These are phyloP conservation scores for Zasmidium citrigriseum DNA, from an alignment of 2,329 filamentous ascomycete species.

Conservation along the genomic window DNA sequence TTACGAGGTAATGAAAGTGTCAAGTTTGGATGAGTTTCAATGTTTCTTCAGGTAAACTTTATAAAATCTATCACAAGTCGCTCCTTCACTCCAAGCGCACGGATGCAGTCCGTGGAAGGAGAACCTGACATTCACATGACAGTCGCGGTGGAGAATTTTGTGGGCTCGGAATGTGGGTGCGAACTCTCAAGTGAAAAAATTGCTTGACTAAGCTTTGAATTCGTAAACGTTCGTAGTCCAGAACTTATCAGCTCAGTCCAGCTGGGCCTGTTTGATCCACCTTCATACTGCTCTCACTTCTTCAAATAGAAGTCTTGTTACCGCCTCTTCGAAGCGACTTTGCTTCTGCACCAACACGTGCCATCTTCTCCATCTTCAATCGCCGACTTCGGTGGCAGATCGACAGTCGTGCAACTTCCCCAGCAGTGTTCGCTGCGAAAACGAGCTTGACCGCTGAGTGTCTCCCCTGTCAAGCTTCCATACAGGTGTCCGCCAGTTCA, in stretches of 20 bases:
- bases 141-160: not conserved
- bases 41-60: not conserved
- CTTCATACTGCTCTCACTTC: not conserved
- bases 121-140: not conserved
- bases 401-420: no score
- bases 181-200: not conserved
- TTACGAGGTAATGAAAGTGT: not conserved
- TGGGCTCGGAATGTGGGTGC: not conserved
- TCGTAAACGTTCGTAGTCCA: not conserved
- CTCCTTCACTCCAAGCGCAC: not conserved
- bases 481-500: no score
- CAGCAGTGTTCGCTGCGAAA: no score
- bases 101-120: not conserved
- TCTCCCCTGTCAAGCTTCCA: no score
- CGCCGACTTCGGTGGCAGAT: no score
- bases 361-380: no score
- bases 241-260: no score
- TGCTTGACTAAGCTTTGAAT: not conserved
- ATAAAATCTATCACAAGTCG: not conserved
- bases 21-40: not conserved
- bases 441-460: no score
- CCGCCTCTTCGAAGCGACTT: no score
- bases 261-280: not conserved
- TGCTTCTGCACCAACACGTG: no score
- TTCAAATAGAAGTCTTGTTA: no score